Base-by-base conservation (phyloP, 805 yeast species). In the Pichia rugopelliculosa region DNA sequence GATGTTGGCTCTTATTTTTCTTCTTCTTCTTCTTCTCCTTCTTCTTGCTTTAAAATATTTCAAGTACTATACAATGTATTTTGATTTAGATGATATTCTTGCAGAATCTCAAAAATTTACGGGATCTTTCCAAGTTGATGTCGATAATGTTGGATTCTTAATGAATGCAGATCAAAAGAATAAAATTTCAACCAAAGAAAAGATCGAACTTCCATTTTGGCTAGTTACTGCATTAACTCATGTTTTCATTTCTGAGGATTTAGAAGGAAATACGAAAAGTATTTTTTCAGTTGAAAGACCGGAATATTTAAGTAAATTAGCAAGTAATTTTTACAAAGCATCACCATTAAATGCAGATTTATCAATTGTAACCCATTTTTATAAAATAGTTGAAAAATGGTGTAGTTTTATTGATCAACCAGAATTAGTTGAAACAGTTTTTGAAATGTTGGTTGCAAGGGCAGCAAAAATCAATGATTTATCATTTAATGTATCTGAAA, bases 201-300 rank as follows among this genome's bases (percentile, higher is more conserved):
- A 80, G 57, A 58, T 88, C 3, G 90, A 86, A 49, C 70, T 91
- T 22, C 98, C 98, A 0, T 64, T 89, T 25, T 91, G 98, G 98
- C 66, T 91, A 37, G 95, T 96, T 2, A 47, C 36, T 21, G 44
- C 47, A 25, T 34, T 52, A 20, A 45, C 50, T 4, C 41, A 39
- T 12, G 26, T 47, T 6, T 12, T 36, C 8, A 11, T 43, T 6
- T 8, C 24, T 2, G 34, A 39, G 22, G 50, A 47, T 1, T 45
- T 39, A 10, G 36, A 36, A 1, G 24, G 42, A 3, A 39, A 36
- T 12, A 41, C 47, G 4, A 44, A 46, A 17, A 45, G 42, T n/a
- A 6, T 86, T 87, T 56, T 70, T 87, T 6, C 82, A 79, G 42
- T 69, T 89, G 46, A 66, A 78, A 23, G 80, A 42, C 98, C 98